Percentiles rank a stretch among this genome's conserved stretches.
Evolutionary conservation across 768 basidiomycete genomes (phyloP).

Genomic region (Rhizopogon vulgaris): DNA sequence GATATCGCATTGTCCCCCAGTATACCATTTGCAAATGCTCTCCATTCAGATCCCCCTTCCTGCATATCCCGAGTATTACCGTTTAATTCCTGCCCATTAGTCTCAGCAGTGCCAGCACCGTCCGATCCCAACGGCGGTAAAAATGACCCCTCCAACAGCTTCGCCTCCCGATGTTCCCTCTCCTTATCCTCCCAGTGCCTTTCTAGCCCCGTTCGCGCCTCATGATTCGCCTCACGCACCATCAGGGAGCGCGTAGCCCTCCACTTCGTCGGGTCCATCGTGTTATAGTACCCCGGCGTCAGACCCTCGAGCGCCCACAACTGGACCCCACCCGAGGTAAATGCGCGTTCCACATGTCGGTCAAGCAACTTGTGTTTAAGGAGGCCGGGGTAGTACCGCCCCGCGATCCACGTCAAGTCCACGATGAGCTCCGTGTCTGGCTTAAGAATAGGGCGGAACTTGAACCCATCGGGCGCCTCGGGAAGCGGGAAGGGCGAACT

Average conservation of each 20-base stretch:
- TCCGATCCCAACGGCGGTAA: conserved; percentile 6
- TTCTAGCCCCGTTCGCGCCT: conserved; percentile 39
- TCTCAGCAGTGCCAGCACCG: background rate
- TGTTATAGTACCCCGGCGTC: conserved; percentile 57
- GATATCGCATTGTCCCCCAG: background rate
- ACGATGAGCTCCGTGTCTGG: conserved; percentile 59
- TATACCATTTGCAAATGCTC: background rate
- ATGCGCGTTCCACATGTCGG: conserved; percentile 32
- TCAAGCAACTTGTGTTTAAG: conserved; percentile 58
- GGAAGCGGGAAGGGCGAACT: conserved; percentile 43
- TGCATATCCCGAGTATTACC: too few relatives aligned
- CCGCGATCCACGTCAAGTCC: conserved; percentile 66
- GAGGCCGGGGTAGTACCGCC: conserved; percentile 75
- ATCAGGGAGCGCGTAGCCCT: conserved; percentile 46
- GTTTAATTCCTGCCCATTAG: background rate
- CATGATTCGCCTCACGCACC: conserved; percentile 56
- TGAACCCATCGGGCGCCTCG: conserved; percentile 57
- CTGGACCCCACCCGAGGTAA: conserved; percentile 36
- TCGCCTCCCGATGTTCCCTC: conserved; percentile 22
- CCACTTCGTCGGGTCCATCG: conserved; percentile 62
- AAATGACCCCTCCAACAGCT: conserved; percentile 9
- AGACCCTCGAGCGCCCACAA: conserved; percentile 73
- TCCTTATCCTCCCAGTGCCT: conserved; percentile 29
- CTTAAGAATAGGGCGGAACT: conserved; percentile 61
- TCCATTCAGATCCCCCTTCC: background rate